phyloP scores from a whole-genome alignment of 1,139 yeast genomes.

The Debaryomycetaceae sp. region DNA sequence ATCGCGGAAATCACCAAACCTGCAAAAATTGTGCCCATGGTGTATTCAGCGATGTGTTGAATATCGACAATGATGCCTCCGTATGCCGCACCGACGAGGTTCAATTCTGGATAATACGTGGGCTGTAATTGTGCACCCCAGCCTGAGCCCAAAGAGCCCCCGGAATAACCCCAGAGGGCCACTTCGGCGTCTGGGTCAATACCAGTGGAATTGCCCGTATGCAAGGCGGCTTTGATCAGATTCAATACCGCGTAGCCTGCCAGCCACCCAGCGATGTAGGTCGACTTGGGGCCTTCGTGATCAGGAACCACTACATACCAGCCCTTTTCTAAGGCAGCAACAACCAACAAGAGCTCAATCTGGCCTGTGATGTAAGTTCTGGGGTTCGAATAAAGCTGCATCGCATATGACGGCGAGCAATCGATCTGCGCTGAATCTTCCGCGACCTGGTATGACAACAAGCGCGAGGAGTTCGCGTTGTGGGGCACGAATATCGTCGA shows the following conservation, averaged over 20 bases:
- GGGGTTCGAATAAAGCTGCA: conserved; percentile 4
- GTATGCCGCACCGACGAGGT: conserved; percentile 13
- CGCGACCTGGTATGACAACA: conserved; percentile 12
- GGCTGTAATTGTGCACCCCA: conserved; percentile 21
- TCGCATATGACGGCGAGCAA: conserved; percentile 13
- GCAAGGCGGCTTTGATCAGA: conserved; percentile 15
- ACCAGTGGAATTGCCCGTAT: conserved; percentile 14
- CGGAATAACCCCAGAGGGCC: conserved; percentile 21
- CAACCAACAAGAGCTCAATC: conserved; percentile 9
- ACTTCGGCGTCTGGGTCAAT: conserved; percentile 13
- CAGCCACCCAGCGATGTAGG: conserved; percentile 17
- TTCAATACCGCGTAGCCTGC: conserved; percentile 18
- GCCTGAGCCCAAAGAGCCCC: conserved; percentile 19
- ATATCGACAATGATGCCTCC: conserved; percentile 17
- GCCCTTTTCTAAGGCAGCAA: conserved; percentile 12
- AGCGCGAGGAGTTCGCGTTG: conserved; percentile 9
- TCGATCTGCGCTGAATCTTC: conserved; percentile 11
- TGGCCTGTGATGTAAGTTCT: conserved; percentile 3
- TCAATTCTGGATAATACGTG: conserved; percentile 20
- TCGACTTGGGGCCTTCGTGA: conserved; percentile 16
- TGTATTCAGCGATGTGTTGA: conserved; percentile 15
- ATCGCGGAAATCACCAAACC: conserved; percentile 25
- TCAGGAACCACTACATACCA: conserved; percentile 18
- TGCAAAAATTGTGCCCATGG: conserved; percentile 22
- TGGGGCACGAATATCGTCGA: conserved; percentile 12